phyloP scores from a whole-genome alignment of 768 basidiomycete genomes.

The Lactarius hengduanensis region DNA sequence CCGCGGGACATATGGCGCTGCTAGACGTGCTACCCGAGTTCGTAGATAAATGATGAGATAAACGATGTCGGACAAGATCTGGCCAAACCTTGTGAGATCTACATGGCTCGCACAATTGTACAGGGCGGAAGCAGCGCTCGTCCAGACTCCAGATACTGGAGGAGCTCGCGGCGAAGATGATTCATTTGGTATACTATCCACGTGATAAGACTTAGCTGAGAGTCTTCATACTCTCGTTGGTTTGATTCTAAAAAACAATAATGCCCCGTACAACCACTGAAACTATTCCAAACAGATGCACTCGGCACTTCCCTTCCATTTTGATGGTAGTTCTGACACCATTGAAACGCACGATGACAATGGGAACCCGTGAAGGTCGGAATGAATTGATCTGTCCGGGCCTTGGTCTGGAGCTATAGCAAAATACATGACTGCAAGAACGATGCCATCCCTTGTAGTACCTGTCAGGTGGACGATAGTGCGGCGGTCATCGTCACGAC shows the following conservation, averaged over 20 bases:
- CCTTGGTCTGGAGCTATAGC: too few species aligned
- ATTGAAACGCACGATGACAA: neutral
- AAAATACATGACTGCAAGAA: too few species aligned
- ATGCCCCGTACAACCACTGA: neutral
- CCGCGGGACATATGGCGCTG: constrained; percentile 92
- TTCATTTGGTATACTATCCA: constrained; percentile 37
- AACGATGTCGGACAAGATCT: constrained; percentile 82
- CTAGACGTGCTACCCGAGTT: constrained; percentile 77
- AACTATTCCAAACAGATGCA: neutral
- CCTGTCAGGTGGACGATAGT: too few species aligned
- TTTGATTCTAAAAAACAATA: too few species aligned
- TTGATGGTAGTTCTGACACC: too few species aligned
- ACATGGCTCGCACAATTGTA: neutral
- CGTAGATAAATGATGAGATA: constrained; percentile 60
- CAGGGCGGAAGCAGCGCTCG: constrained; percentile 85
- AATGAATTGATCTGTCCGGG: too few species aligned
- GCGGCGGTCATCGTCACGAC: too few species aligned
- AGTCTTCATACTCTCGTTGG: constrained; percentile 36
- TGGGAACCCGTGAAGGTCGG: too few species aligned
- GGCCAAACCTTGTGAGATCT: constrained; percentile 79
- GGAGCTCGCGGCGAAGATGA: constrained; percentile 75
- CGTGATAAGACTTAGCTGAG: neutral
- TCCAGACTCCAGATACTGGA: constrained; percentile 66
- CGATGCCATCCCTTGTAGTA: too few species aligned
- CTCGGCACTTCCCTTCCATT: too few species aligned